Conservation (phyloP, 2,329 filamentous ascomycete species). For the Thermomyces lanuginosus region DNA sequence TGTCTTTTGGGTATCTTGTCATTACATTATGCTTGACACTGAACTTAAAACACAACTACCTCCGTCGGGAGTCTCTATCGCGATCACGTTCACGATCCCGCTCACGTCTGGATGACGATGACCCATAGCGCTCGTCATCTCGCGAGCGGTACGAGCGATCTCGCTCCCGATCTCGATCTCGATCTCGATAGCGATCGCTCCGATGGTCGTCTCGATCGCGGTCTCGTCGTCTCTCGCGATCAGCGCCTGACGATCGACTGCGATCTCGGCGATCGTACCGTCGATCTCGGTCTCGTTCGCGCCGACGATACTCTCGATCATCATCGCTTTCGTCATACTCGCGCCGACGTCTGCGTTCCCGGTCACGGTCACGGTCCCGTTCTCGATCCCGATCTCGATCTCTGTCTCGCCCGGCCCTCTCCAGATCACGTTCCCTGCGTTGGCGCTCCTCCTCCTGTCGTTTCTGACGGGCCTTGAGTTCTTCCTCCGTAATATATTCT, state of each 20-base stretch:
- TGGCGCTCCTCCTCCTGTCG: slow-evolving; percentile 33
- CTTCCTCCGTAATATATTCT: slow-evolving; percentile 46
- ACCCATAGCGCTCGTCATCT: slow-evolving; percentile 19
- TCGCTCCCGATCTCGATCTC: slow-evolving; percentile 9
- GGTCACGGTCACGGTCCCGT: background rate
- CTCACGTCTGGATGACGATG: slow-evolving; percentile 16
- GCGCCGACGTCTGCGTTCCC: slow-evolving; percentile 13
- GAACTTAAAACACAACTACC: no score
- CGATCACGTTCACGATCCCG: slow-evolving; percentile 11
- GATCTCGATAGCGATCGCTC: slow-evolving; percentile 16
- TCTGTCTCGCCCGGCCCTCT: slow-evolving; percentile 21
- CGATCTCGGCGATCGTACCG: slow-evolving; percentile 22
- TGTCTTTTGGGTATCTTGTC: no score
- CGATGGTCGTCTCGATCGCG: slow-evolving; percentile 19
- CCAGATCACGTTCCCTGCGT: slow-evolving; percentile 28
- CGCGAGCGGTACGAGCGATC: slow-evolving; percentile 3
- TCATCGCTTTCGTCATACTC: slow-evolving; percentile 17
- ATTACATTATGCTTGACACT: no score
- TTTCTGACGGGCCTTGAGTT: slow-evolving; percentile 37
- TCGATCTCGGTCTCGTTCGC: slow-evolving; percentile 22
- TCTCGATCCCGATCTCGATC: slow-evolving; percentile 12
- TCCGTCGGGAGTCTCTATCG: no score
- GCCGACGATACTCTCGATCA: slow-evolving; percentile 14
- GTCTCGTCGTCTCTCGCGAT: slow-evolving; percentile 10
- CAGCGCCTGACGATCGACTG: slow-evolving; percentile 5